Evolutionary conservation across 164 flowering plant species (phyloP).

Genomic region (Sedum album): DNA sequence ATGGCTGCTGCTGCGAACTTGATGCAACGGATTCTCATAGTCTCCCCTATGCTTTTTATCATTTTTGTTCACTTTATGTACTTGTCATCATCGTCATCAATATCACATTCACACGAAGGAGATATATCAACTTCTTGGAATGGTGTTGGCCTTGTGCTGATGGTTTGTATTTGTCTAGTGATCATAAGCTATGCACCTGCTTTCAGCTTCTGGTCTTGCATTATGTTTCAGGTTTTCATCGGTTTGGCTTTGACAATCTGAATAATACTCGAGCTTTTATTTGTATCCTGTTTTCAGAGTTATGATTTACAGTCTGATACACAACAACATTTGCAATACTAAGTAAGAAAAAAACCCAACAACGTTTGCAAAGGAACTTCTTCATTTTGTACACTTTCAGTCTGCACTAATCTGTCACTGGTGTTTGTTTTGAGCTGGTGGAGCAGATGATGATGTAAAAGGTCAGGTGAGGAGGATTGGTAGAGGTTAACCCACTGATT

Average conservation of each 20-base stretch:
- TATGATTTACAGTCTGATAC: too few species aligned
- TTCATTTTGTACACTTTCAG: too few species aligned
- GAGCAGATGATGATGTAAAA: too few species aligned
- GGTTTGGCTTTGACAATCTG: neutral
- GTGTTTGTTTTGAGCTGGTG: too few species aligned
- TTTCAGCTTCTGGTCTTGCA: neutral
- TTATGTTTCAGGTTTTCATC: neutral
- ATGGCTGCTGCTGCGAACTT: conserved; percentile 3
- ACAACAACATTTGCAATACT: too few species aligned
- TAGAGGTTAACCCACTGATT: too few species aligned
- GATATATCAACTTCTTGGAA: neutral
- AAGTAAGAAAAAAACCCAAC: too few species aligned
- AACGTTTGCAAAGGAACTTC: too few species aligned
- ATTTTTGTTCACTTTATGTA: neutral
- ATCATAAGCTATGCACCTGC: neutral
- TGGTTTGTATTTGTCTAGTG: neutral
- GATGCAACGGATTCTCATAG: neutral
- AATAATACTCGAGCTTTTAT: neutral
- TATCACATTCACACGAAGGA: neutral
- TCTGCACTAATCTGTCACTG: too few species aligned
- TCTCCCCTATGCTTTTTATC: neutral
- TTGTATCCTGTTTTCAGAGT: too few species aligned
- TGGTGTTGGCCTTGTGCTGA: neutral
- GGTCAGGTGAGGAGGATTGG: too few species aligned
- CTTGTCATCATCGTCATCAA: neutral